Evolutionary conservation across 805 yeast genomes (phyloP).

Genomic region (Phaffomyces antillensis): DNA sequence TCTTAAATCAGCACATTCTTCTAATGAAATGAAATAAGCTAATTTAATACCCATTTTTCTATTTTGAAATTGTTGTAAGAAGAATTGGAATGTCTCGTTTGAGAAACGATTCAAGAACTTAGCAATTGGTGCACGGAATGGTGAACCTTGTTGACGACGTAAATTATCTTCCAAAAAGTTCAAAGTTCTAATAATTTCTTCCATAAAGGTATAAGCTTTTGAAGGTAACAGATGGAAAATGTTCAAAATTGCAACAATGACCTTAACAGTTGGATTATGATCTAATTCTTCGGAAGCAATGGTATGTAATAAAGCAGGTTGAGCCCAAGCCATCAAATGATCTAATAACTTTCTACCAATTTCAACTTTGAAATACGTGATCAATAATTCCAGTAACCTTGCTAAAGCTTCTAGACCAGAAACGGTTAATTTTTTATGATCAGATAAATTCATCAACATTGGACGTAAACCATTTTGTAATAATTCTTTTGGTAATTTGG

Average conservation of each 20-base stretch:
- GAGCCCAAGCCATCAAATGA: conserved; percentile 95
- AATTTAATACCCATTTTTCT: conserved; percentile 58
- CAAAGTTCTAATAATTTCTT: conserved; percentile 72
- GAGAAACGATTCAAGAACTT: conserved; percentile 81
- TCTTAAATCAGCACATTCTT: conserved; percentile 51
- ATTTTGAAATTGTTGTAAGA: conserved; percentile 55
- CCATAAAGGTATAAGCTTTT: conserved; percentile 86
- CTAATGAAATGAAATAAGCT: conserved; percentile 54
- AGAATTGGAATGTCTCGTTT: conserved; percentile 63
- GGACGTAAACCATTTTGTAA: conserved; percentile 95
- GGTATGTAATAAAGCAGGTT: conserved; percentile 65
- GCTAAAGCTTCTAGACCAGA: conserved; percentile 90
- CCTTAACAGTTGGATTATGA: conserved; percentile 74
- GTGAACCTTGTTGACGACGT: conserved; percentile 79
- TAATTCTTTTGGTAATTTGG: conserved; percentile 86
- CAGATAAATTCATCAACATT: conserved; percentile 90
- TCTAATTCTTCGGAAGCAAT: conserved; percentile 75
- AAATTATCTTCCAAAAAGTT: conserved; percentile 73
- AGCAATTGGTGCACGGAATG: conserved; percentile 87
- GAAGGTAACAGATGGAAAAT: conserved; percentile 90
- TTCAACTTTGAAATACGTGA: conserved; percentile 92
- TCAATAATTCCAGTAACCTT: conserved; percentile 72
- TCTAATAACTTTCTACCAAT: conserved; percentile 90
- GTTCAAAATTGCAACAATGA: conserved; percentile 83
- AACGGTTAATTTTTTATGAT: conserved; percentile 83